Evolutionary conservation across 495 filamentous ascomycete species (phyloP).

Genomic region (Annulohypoxylon moriforme): DNA sequence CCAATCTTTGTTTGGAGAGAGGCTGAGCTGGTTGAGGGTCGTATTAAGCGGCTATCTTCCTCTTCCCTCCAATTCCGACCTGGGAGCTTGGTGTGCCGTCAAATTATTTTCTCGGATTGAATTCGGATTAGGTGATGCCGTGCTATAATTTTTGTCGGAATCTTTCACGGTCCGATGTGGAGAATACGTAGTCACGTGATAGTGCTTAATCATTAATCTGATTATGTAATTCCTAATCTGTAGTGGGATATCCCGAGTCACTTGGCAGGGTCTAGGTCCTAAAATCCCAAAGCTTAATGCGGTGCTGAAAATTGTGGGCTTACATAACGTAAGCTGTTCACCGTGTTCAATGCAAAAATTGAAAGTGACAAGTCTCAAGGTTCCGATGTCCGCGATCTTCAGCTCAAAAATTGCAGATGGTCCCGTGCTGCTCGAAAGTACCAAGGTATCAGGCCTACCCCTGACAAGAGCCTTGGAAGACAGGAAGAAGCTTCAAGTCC

Average conservation of each 20-base stretch:
- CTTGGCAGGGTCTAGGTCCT: neutral
- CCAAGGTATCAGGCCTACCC: neutral
- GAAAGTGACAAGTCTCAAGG: neutral
- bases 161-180: constrained; percentile 24
- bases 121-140: neutral
- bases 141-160: constrained; percentile 35
- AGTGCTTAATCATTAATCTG: neutral
- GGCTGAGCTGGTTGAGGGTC: neutral
- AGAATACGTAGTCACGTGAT: constrained; percentile 19
- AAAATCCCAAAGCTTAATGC: neutral
- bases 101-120: constrained; percentile 23
- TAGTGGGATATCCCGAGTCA: neutral
- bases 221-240: neutral
- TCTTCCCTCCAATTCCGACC: constrained; percentile 16
- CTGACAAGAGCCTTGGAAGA: neutral
- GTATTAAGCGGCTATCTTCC: constrained; percentile 2
- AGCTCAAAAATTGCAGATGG: neutral
- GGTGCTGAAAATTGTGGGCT: neutral
- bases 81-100: constrained; percentile 4
- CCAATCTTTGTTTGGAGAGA: neutral
- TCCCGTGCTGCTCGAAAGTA: constrained; percentile 4
- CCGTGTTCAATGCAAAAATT: neutral
- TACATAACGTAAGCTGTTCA: constrained; percentile 4
- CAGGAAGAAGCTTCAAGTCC: neutral
- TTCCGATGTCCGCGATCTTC: neutral